These are phyloP conservation scores for Calocybe cyanea DNA, from an alignment of 768 basidiomycete genomes.

Conservation along the genomic window DNA sequence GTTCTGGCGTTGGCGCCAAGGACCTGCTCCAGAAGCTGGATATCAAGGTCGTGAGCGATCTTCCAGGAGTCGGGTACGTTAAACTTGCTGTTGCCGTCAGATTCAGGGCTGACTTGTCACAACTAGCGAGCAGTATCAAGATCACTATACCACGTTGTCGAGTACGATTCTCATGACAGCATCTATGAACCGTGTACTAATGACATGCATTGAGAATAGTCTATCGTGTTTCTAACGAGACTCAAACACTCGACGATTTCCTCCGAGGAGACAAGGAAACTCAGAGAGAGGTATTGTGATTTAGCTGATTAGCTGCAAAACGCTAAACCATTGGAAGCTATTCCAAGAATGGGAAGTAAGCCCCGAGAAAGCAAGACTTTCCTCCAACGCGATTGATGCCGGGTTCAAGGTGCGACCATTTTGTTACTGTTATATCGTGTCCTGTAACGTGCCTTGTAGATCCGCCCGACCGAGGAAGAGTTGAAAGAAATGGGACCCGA, in stretches of 20 bases:
- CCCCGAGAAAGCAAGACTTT: constrained; percentile 63
- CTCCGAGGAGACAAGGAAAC: constrained; percentile 59
- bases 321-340: constrained; percentile 26
- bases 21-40: constrained; percentile 51
- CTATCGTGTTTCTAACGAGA: constrained; percentile 66
- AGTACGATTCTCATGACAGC: constrained; percentile 29
- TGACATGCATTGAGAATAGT: constrained; percentile 34
- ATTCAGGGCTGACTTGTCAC: constrained; percentile 1
- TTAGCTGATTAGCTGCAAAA: too few species aligned
- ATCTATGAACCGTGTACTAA: background rate
- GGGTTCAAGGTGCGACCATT: constrained; percentile 54
- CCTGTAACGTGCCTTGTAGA: constrained; percentile 30
- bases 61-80: constrained; percentile 65
- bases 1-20: constrained; percentile 62
- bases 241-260: constrained; percentile 62
- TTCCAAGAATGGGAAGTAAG: constrained; percentile 64
- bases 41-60: constrained; percentile 62
- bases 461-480: constrained; percentile 65
- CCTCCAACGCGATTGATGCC: constrained; percentile 72
- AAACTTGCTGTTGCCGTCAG: background rate
- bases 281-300: constrained; percentile 45
- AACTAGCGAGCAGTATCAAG: constrained; percentile 63
- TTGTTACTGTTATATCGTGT: background rate
- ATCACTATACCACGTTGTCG: constrained; percentile 69
- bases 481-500: constrained; percentile 78